A percentile compares a stretch with the other conserved stretches of the same genome.
Conservation (phyloP, 805 yeast genomes). For the Hanseniaspora clermontiae region DNA sequence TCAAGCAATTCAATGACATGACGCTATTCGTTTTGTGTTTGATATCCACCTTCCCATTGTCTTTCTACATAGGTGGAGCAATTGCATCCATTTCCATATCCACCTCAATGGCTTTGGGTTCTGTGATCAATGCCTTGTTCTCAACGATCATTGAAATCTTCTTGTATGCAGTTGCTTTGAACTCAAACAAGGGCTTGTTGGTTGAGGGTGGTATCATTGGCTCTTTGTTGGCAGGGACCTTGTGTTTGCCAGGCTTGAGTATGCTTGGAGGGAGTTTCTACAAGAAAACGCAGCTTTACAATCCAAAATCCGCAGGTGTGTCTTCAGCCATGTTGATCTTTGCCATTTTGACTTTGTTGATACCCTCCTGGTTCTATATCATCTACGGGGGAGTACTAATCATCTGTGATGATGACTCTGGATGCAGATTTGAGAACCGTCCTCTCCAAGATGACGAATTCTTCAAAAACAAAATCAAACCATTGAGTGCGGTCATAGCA, state of each 20-base stretch:
- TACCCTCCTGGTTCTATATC: constrained; percentile 82
- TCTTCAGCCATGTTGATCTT: constrained; percentile 89
- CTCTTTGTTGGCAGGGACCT: constrained; percentile 80
- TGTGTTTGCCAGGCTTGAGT: constrained; percentile 81
- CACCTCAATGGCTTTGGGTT: constrained; percentile 97
- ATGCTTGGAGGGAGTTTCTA: constrained; percentile 96
- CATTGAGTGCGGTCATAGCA: constrained; percentile 73
- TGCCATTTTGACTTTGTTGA: constrained; percentile 80
- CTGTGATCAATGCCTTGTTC: constrained; percentile 93
- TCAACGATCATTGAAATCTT: constrained; percentile 91
- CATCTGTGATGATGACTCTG: constrained; percentile 38
- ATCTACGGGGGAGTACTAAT: constrained; percentile 80
- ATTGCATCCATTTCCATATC: constrained; percentile 99
- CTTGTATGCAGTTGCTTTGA: constrained; percentile 79
- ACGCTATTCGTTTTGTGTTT: constrained; percentile 64
- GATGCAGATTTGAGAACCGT: constrained; percentile 69
- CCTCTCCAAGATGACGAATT: constrained; percentile 56
- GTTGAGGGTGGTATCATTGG: constrained; percentile 97
- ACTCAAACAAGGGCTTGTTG: constrained; percentile 69
- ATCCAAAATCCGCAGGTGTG: constrained; percentile 93
- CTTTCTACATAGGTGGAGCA: constrained; percentile 95
- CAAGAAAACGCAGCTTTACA: constrained; percentile 86
- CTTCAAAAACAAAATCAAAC: constrained; percentile 58
- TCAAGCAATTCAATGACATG: constrained; percentile 22
- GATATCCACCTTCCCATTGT: constrained; percentile 79